These are phyloP conservation scores for Elsinoe ampelina DNA, from an alignment of 2,329 filamentous ascomycete genomes.

Conservation along the genomic window DNA sequence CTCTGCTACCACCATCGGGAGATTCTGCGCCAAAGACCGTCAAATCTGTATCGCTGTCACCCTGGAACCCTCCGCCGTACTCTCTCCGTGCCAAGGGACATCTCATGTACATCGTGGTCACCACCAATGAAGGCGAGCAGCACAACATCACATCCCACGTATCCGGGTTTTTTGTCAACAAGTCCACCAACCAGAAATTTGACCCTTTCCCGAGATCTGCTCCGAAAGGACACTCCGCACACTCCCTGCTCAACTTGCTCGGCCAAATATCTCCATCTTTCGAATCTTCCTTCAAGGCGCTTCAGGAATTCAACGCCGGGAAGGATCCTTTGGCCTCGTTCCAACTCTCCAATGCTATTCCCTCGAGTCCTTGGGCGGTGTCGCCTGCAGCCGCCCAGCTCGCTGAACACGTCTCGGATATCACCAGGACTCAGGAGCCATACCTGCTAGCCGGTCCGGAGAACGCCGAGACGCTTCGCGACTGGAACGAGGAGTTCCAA, in stretches of 20 bases:
- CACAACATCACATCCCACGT: constrained; percentile 88
- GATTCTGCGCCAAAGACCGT: constrained; percentile 76
- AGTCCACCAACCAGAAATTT: constrained; percentile 89
- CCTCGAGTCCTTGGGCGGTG: constrained; percentile 85
- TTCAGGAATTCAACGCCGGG: constrained; percentile 76
- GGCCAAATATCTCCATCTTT: constrained; percentile 77
- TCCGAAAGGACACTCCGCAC: constrained; percentile 68
- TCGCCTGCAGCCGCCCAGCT: constrained; percentile 55
- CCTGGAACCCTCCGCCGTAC: constrained; percentile 94
- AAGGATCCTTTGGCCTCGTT: constrained; percentile 87
- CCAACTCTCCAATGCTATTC: constrained; percentile 90
- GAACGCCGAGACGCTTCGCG: constrained; percentile 84
- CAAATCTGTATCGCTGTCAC: constrained; percentile 77
- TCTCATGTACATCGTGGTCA: constrained; percentile 78
- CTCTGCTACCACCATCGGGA: constrained; percentile 58
- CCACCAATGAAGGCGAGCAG: constrained; percentile 90
- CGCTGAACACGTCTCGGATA: constrained; percentile 67
- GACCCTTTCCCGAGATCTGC: constrained; percentile 73
- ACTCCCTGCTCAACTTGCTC: constrained; percentile 78
- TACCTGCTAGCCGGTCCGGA: constrained; percentile 85
- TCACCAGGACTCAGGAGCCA: constrained; percentile 84
- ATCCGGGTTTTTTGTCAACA: constrained; percentile 95
- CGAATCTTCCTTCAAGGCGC: constrained; percentile 59
- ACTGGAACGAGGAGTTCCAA: constrained; percentile 99
- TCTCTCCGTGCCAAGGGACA: constrained; percentile 86